A percentile compares a stretch with the other conserved stretches of the same genome.
These are phyloP conservation scores for Phytophthora foliorum DNA, from an alignment of 352 stramenopile species.

Conservation along the genomic window DNA sequence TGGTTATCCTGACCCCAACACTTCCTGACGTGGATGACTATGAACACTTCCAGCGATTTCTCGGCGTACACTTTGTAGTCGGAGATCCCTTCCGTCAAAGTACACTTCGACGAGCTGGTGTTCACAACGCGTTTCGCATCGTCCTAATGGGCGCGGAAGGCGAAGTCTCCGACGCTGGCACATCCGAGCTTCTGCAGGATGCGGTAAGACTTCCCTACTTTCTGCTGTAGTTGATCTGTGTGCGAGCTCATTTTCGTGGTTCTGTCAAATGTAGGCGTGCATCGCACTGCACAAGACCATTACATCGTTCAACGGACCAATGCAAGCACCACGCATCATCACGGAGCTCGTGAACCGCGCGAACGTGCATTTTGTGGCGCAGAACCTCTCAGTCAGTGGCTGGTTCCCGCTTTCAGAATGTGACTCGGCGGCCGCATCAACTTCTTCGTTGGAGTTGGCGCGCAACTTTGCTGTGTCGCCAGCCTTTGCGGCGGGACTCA, in stretches of 20 bases:
- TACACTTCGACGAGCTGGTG: constrained; percentile 59
- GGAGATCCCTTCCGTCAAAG: constrained; percentile 70
- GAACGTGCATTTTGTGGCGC: constrained; percentile 86
- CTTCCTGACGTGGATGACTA: constrained; percentile 69
- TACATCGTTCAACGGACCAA: constrained; percentile 60
- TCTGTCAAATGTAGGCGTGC: constrained; percentile 43
- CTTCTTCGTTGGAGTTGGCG: constrained; percentile 63
- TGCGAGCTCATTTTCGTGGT: background rate
- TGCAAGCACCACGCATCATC: constrained; percentile 69
- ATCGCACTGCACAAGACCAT: constrained; percentile 87
- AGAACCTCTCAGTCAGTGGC: constrained; percentile 73
- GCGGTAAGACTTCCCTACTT: constrained; percentile 42
- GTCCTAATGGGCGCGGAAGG: constrained; percentile 82
- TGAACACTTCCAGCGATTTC: constrained; percentile 69
- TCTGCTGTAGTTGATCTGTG: background rate
- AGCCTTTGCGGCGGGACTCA: constrained; percentile 78
- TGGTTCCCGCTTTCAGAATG: constrained; percentile 66
- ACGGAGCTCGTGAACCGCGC: constrained; percentile 82
- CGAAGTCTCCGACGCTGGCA: constrained; percentile 59
- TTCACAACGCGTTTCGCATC: constrained; percentile 68
- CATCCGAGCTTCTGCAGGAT: constrained; percentile 78
- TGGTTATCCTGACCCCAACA: constrained; percentile 67
- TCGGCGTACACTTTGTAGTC: constrained; percentile 73
- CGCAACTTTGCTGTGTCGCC: constrained; percentile 78
- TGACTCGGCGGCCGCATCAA: constrained; percentile 36